These are phyloP conservation scores for Pulveroboletus sp. DNA, from an alignment of 768 basidiomycete species.

Conservation along the genomic window DNA sequence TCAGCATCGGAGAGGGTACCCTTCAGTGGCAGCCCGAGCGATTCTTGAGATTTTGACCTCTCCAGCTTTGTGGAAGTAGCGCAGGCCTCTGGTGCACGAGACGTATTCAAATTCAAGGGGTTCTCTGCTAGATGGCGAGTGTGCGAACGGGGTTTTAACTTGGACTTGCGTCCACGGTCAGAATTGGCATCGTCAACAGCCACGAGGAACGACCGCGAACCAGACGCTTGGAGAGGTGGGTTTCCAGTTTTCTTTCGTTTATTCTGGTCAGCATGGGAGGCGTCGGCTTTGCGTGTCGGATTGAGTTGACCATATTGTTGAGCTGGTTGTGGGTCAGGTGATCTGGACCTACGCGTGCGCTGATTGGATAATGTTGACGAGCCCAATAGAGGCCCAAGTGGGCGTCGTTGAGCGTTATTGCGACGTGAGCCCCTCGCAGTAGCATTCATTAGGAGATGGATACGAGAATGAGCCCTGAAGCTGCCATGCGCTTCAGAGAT, in stretches of 20 bases:
- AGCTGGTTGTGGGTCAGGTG: constrained; percentile 26
- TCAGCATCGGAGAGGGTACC: constrained; percentile 24
- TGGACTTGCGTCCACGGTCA: constrained; percentile 32
- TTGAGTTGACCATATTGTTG: constrained; percentile 15
- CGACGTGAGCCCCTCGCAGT: constrained; percentile 24
- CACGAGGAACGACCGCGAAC: constrained; percentile 25
- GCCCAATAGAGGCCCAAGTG: constrained; percentile 11
- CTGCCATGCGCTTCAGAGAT: constrained; percentile 1
- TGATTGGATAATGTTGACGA: constrained; percentile 15
- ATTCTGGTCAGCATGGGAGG: constrained; percentile 18
- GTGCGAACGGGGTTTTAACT: constrained; percentile 24
- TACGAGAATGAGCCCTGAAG: background rate
- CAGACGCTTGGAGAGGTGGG: constrained; percentile 10
- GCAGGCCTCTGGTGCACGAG: constrained; percentile 8
- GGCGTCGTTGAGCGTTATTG: constrained; percentile 23
- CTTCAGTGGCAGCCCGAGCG: constrained; percentile 20
- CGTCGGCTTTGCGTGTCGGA: constrained; percentile 18
- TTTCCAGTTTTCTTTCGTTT: constrained; percentile 30
- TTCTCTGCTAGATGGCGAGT: constrained; percentile 21
- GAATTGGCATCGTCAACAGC: constrained; percentile 24
- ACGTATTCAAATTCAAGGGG: constrained; percentile 6
- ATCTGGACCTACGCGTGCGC: constrained; percentile 33
- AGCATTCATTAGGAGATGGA: constrained; percentile 18
- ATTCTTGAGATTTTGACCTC: constrained; percentile 36
- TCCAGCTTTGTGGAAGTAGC: constrained; percentile 23